A percentile compares a stretch with the other conserved stretches of the same genome.
These are phyloP conservation scores for Pogostemon cablin DNA, from an alignment of 257 asterid species.

Conservation along the genomic window DNA sequence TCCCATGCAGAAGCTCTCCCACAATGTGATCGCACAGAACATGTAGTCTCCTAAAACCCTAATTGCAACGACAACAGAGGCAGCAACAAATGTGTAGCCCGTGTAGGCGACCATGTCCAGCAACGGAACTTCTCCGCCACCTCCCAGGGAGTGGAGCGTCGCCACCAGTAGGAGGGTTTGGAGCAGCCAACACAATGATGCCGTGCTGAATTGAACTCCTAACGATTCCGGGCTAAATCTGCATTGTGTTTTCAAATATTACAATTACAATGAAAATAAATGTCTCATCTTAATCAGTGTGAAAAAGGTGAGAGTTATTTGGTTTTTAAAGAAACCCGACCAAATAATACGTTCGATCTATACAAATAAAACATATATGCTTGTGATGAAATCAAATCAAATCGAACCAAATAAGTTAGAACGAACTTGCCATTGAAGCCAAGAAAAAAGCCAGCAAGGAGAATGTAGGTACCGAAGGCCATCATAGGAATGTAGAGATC, in stretches of 20 bases:
- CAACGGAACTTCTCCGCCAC: conserved; percentile 42
- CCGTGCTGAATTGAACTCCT: conserved; percentile 37
- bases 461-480: conserved; percentile 39
- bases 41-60: conserved; percentile 31
- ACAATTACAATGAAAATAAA: too few relatives aligned
- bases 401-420: neutral
- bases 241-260: neutral
- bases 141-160: conserved; percentile 37
- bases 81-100: conserved; percentile 36
- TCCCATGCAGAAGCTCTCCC: conserved; percentile 47
- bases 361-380: too few relatives aligned
- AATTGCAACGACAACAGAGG: conserved; percentile 29
- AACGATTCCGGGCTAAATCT: conserved; percentile 46
- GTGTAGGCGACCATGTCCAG: conserved; percentile 43
- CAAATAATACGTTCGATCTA: too few relatives aligned
- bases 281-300: neutral
- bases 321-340: too few relatives aligned
- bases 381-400: neutral
- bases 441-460: conserved; percentile 39
- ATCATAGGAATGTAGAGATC: conserved; percentile 41
- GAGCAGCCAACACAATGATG: conserved; percentile 39
- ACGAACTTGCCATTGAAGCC: conserved; percentile 44
- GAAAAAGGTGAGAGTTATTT: neutral
- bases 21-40: conserved; percentile 19
- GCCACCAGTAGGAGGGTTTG: conserved; percentile 36